A percentile compares a stretch with the other conserved stretches of the same genome.
Evolutionary conservation across 176 grass and related monocot species (phyloP).

Genomic region (Panicum miliaceum): DNA sequence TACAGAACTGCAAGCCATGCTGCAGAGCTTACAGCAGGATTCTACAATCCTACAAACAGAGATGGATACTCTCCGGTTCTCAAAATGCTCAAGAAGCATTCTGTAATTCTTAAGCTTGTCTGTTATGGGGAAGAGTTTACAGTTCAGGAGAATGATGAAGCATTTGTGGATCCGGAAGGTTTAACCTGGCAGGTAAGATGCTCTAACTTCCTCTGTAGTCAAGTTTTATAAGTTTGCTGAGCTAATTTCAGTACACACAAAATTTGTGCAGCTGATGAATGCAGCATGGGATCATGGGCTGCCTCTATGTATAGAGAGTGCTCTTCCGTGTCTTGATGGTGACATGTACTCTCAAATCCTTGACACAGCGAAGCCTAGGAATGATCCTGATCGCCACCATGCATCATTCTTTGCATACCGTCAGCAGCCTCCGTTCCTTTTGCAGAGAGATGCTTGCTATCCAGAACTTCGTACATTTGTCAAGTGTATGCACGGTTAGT

Average conservation of each 20-base stretch:
- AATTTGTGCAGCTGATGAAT: constrained; percentile 62
- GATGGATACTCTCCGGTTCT: constrained; percentile 86
- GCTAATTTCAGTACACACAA: constrained; percentile 26
- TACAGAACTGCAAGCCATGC: constrained; percentile 86
- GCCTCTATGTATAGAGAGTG: constrained; percentile 63
- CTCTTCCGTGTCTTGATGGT: constrained; percentile 59
- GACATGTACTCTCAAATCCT: constrained; percentile 67
- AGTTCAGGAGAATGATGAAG: constrained; percentile 57
- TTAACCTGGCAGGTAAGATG: constrained; percentile 82
- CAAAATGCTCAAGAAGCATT: constrained; percentile 80
- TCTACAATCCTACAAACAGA: constrained; percentile 84
- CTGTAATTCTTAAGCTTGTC: constrained; percentile 68
- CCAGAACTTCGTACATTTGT: constrained; percentile 68
- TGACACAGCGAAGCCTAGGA: constrained; percentile 67
- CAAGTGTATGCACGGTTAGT: constrained; percentile 87
- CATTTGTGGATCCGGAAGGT: constrained; percentile 65
- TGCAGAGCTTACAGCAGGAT: constrained; percentile 90
- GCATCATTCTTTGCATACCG: constrained; percentile 75
- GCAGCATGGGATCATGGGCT: constrained; percentile 77
- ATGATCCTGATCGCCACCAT: constrained; percentile 76
- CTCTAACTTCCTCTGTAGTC: constrained; percentile 4
- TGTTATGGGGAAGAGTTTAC: constrained; percentile 53
- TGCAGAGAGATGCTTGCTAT: constrained; percentile 54
- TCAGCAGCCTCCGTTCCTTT: constrained; percentile 47
- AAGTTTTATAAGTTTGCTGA: background rate